phyloP scores from a whole-genome alignment of 257 asterid species.

The Primulina eburnea region DNA sequence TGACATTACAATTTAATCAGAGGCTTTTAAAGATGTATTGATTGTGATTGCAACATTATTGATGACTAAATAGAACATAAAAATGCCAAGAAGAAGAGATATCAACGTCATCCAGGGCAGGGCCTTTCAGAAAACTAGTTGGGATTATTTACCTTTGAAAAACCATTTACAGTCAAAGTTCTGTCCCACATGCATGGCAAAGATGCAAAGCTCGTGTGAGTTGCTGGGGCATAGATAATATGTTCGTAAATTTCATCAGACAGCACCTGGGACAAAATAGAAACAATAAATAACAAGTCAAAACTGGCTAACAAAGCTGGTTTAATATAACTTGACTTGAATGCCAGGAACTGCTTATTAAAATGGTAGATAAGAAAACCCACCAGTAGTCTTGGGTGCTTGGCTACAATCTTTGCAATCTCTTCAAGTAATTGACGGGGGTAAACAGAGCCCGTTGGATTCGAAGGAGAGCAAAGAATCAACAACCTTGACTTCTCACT shows the following conservation, averaged over 20 bases:
- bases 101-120: background rate
- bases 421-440: slow-evolving; percentile 78
- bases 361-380: slow-evolving; percentile 24
- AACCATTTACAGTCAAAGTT: slow-evolving; percentile 92
- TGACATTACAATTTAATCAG: slow-evolving; percentile 17
- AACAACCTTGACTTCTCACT: slow-evolving; percentile 80
- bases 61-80: background rate
- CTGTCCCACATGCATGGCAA: slow-evolving; percentile 97
- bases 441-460: slow-evolving; percentile 97
- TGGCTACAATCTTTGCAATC: slow-evolving; percentile 81
- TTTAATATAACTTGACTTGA: slow-evolving; percentile 2
- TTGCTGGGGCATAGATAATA: slow-evolving; percentile 91
- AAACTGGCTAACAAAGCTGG: slow-evolving; percentile 10
- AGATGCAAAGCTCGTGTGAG: slow-evolving; percentile 93
- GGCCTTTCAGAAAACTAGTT: slow-evolving; percentile 11
- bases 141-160: slow-evolving; percentile 66
- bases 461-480: slow-evolving; percentile 97
- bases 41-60: slow-evolving; percentile 3
- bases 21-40: background rate
- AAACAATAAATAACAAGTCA: slow-evolving; percentile 1
- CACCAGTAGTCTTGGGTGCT: slow-evolving; percentile 93
- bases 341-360: background rate
- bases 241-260: slow-evolving; percentile 97
- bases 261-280: slow-evolving; percentile 53
- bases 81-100: background rate